These are phyloP conservation scores for Fusarium lateritium DNA, from an alignment of 2,329 filamentous ascomycete genomes.

Conservation along the genomic window DNA sequence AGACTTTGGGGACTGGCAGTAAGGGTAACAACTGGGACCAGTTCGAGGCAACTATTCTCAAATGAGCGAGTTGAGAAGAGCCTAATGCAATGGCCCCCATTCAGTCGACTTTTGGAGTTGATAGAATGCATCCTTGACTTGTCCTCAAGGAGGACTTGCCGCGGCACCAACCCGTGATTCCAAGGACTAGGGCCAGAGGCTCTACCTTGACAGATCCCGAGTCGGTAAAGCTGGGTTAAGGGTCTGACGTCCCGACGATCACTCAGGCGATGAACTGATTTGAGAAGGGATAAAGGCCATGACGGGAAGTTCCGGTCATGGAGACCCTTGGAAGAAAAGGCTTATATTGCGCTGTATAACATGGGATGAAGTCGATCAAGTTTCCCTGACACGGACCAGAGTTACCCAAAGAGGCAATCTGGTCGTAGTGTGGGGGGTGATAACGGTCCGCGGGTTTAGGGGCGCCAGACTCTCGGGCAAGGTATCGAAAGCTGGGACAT, in stretches of 20 bases:
- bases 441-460: slow-evolving; percentile 39
- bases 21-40: slow-evolving; percentile 29
- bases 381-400: slow-evolving; percentile 45
- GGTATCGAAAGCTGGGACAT: slow-evolving; percentile 33
- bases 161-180: slow-evolving; percentile 23
- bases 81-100: slow-evolving; percentile 34
- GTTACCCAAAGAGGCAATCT: slow-evolving; percentile 49
- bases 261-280: slow-evolving; percentile 42
- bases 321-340: slow-evolving; percentile 29
- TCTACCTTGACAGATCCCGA: slow-evolving; percentile 37
- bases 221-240: slow-evolving; percentile 40
- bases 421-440: slow-evolving; percentile 46
- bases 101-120: slow-evolving; percentile 19
- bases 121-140: slow-evolving; percentile 28
- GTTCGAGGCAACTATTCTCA: slow-evolving; percentile 34
- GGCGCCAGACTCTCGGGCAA: slow-evolving; percentile 41
- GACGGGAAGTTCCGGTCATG: slow-evolving; percentile 43
- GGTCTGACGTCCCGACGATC: slow-evolving; percentile 47
- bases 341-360: slow-evolving; percentile 41
- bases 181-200: slow-evolving; percentile 33
- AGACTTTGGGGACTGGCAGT: slow-evolving; percentile 22
- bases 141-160: slow-evolving; percentile 23
- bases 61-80: slow-evolving; percentile 25
- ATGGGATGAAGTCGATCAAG: slow-evolving; percentile 47
- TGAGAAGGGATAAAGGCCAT: slow-evolving; percentile 19